A percentile compares a stretch with the other conserved stretches of the same genome.
These are phyloP conservation scores for Striga hermonthica DNA, from an alignment of 305 asterid genomes.

Conservation along the genomic window DNA sequence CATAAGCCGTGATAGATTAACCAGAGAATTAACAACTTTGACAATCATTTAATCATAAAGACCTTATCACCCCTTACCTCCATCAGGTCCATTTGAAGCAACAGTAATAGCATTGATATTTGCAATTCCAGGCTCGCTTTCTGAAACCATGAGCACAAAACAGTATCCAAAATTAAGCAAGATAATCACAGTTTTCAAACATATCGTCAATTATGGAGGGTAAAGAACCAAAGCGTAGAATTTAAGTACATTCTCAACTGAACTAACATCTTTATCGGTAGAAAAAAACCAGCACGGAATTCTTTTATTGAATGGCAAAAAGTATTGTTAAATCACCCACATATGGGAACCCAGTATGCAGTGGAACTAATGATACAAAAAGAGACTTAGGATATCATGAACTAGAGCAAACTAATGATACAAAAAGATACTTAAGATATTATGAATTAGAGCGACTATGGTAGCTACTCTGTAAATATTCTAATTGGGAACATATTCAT, in stretches of 20 bases:
- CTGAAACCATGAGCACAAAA: slow-evolving; percentile 37
- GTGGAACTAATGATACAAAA: too few relatives aligned
- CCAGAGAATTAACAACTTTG: neutral
- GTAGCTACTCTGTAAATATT: too few relatives aligned
- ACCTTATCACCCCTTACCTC: slow-evolving; percentile 49
- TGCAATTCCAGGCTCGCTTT: slow-evolving; percentile 43
- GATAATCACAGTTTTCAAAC: slow-evolving; percentile 7
- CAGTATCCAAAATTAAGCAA: slow-evolving; percentile 8
- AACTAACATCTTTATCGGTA: neutral
- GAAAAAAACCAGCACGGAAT: slow-evolving; percentile 2
- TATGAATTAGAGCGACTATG: too few relatives aligned
- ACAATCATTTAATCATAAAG: slow-evolving; percentile 17
- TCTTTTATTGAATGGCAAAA: slow-evolving; percentile 12
- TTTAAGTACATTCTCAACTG: slow-evolving; percentile 2
- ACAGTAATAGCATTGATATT: slow-evolving; percentile 45
- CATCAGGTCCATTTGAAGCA: slow-evolving; percentile 58
- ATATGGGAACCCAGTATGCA: too few relatives aligned
- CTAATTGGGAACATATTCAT: too few relatives aligned
- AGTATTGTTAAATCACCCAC: neutral
- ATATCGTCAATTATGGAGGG: slow-evolving; percentile 7
- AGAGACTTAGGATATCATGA: too few relatives aligned
- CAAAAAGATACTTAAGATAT: too few relatives aligned
- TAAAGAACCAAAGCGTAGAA: slow-evolving; percentile 7
- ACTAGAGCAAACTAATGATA: too few relatives aligned
- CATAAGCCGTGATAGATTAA: slow-evolving; percentile 4